Conservation (phyloP, 176 grass and related monocot genomes). For the Panicum miliaceum region DNA sequence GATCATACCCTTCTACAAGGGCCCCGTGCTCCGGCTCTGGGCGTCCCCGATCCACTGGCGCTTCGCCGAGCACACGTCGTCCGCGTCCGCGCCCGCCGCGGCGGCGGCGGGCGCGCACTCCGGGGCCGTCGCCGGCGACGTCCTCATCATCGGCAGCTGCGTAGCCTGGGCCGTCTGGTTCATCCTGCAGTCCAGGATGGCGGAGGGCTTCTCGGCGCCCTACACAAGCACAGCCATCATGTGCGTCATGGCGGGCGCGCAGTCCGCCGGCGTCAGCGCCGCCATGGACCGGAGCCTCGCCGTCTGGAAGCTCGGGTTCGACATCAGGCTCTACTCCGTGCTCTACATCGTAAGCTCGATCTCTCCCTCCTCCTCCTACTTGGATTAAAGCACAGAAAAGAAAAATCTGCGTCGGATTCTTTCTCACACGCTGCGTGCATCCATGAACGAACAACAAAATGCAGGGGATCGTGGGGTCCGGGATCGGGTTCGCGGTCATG, state of each 20-base stretch:
- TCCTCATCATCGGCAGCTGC: slow-evolving; percentile 78
- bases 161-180: slow-evolving; percentile 80
- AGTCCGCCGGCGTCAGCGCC: slow-evolving; percentile 64
- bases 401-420: too few relatives aligned
- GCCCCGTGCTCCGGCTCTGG: slow-evolving; percentile 57
- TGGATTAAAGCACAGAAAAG: not conserved
- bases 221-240: slow-evolving; percentile 86
- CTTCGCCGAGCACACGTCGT: slow-evolving; percentile 60
- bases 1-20: slow-evolving; percentile 96
- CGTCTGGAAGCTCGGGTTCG: slow-evolving; percentile 71
- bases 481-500: slow-evolving; percentile 69
- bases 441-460: not conserved
- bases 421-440: too few relatives aligned
- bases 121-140: slow-evolving; percentile 47
- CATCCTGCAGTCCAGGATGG: slow-evolving; percentile 87
- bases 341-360: slow-evolving; percentile 69
- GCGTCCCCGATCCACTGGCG: slow-evolving; percentile 64
- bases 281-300: slow-evolving; percentile 53
- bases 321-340: slow-evolving; percentile 72
- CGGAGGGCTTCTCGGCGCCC: slow-evolving; percentile 67
- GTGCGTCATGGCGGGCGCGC: slow-evolving; percentile 69
- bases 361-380: not conserved
- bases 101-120: not conserved
- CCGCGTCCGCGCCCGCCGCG: not conserved
- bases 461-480: slow-evolving; percentile 74